Base-by-base conservation (phyloP, 2,329 filamentous ascomycete species). In the Pseudogymnoascus sp. region DNA sequence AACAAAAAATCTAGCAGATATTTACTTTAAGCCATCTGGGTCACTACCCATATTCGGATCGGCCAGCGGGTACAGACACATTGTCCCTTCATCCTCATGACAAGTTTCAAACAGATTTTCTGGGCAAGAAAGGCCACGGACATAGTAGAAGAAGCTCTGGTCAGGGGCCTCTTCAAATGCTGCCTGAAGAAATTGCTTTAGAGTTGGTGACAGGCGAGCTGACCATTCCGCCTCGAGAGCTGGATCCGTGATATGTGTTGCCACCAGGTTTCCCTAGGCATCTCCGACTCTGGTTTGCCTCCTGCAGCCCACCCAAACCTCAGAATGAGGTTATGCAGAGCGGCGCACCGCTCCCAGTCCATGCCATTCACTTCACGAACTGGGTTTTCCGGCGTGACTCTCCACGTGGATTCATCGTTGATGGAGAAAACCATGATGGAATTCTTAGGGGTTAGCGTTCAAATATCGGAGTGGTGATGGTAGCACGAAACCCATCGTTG, bases 301-400 rank as follows among this genome's bases (percentile, higher is more conserved):
- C 9, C 58, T n/a, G 11, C 36, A 38, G 58, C 28, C 63, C 65
- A 67, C 28, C 63, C 66, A 2, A 62, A 30, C 28, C 60, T 19
- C 9, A 65, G 25, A 11, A 68, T 63, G 5, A 41, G 14, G 39
- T 68, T 68, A 39, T 68, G 66, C 25, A 68, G 30, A 55, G 63
- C 60, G n/a, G 66, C 66, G 52, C 66, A 68, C 4, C 66, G 66
- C 38, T 65, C 62, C 49, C 61, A 65, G 49, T 66, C 64, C 64
- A 68, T 62, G 30, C 64, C 63, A 49, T 49, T n/a, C 30, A 60
- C 58, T 42, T 60, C 58, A 38, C 60, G 60, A 9, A 62, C 39
- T 22, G 60, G 60, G 36, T 52, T 58, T 36, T 62, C 60, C 5
- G 42, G 39, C 9, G 41, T 62, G 45, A 62, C 42, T 62, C 42